Evolutionary conservation across 257 asterid genomes (phyloP), one percentile per base, ranked within the genome.

Genomic region (Gynochthodes officinalis): DNA sequence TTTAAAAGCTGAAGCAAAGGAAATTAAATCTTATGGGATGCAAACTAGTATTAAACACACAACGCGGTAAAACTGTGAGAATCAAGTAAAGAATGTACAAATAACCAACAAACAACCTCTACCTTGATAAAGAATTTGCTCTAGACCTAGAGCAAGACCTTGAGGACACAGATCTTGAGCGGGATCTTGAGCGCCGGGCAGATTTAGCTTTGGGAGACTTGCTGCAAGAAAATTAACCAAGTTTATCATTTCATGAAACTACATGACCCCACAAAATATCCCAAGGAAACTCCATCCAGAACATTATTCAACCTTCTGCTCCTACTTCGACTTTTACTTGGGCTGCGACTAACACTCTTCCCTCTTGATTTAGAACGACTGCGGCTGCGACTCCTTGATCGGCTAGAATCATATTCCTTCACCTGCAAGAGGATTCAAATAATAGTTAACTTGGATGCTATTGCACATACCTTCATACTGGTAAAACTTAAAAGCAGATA

Each of bases 121-220:
- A 88, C 98, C 97, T 91, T 64, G 97, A 91, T 32, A 81, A 21
- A 66, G 92, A 79, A 55, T 87, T 89, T 42, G 83, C 84, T 72
- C 85, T 89, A 33, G 93, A 82, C 52, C 78, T 84, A 68, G 95
- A 73, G 76, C 70, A 89, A 54, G 96, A 81, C 63, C 64, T 77
- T 11, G 88, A 73, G 16, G 84, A 59, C 43, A 64, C 70, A 6
- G 84, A 81, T 64, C 80, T 76, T 3, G 85, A 84, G 75, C 79
- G 88, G 54, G 98, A 91, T 78, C 92, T 90, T 70, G 97, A 88
- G 50, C 87, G 97, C 71, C 87, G 89, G 23, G 91, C 79, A 27
- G 88, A 58, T 81, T 92, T 92, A 3, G 85, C 86, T 84, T 85
- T 89, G 43, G 99, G 99, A 54, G 99, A 95, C 75, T 89, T 92